These are phyloP conservation scores for Liriodendron chinense DNA, from an alignment of 164 flowering plant species.

Conservation along the genomic window DNA sequence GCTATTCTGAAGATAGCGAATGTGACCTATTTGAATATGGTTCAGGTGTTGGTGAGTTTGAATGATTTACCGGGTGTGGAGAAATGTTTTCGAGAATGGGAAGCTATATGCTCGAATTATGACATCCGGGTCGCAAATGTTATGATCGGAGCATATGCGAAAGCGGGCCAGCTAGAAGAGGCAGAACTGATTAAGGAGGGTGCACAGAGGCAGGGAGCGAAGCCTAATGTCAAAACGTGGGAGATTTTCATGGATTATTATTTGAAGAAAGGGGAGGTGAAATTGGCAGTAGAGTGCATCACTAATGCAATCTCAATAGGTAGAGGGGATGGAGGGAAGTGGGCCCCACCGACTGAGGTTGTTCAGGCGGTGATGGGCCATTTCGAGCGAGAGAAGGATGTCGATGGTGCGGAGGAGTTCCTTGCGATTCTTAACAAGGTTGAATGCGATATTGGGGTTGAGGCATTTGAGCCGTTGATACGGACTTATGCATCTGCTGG, in stretches of 20 bases:
- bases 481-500: conserved; percentile 80
- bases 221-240: conserved; percentile 83
- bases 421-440: conserved; percentile 53
- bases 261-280: conserved; percentile 48
- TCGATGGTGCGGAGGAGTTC: conserved; percentile 78
- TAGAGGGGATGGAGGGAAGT: conserved; percentile 63
- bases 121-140: conserved; percentile 78
- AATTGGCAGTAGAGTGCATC: conserved; percentile 53
- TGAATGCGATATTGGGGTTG: conserved; percentile 35
- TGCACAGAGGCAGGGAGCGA: conserved; percentile 58
- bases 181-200: conserved; percentile 54
- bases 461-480: conserved; percentile 69
- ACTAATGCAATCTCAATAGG: conserved; percentile 58
- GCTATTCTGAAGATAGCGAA: conserved; percentile 74
- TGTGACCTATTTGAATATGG: conserved; percentile 79
- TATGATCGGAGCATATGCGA: conserved; percentile 63
- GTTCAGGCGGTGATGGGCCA: conserved; percentile 50
- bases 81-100: conserved; percentile 86
- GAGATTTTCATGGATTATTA: conserved; percentile 72
- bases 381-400: conserved; percentile 75
- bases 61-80: conserved; percentile 91
- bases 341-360: conserved; percentile 55
- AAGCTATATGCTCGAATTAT: conserved; percentile 50
- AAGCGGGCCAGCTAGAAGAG: conserved; percentile 48
- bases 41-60: conserved; percentile 72